A percentile compares a stretch with the other conserved stretches of the same genome.
phyloP scores from a whole-genome alignment of 805 yeast genomes.

The Cyberlindnera subsufficiens region DNA sequence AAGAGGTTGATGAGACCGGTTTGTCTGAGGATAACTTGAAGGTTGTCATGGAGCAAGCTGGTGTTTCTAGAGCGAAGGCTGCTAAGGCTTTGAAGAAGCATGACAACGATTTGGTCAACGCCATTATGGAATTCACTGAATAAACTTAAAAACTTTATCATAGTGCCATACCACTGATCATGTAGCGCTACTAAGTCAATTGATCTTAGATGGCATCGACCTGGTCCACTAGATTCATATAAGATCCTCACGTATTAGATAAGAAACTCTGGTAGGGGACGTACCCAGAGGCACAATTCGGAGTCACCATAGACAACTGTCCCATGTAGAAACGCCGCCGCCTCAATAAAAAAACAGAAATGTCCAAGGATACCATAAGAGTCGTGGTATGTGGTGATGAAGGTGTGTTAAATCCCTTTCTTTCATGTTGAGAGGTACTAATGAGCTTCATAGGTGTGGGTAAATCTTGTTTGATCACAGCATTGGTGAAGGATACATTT shows the following conservation, averaged over 20 bases:
- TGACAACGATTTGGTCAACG: slow-evolving; percentile 92
- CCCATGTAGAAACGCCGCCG: background rate
- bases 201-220: too few species aligned
- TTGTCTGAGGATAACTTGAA: slow-evolving; percentile 76
- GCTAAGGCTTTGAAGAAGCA: slow-evolving; percentile 83
- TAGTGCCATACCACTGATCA: background rate
- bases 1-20: slow-evolving; percentile 80
- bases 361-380: slow-evolving; percentile 52
- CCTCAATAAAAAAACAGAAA: slow-evolving; percentile 16
- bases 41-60: slow-evolving; percentile 87
- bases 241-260: too few species aligned
- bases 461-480: slow-evolving; percentile 70
- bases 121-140: slow-evolving; percentile 74
- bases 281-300: too few species aligned
- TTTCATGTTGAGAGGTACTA: background rate
- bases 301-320: too few species aligned
- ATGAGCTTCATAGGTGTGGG: slow-evolving; percentile 48
- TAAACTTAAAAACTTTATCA: slow-evolving; percentile 5
- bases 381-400: slow-evolving; percentile 95
- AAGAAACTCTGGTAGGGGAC: too few species aligned
- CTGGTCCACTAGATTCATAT: too few species aligned
- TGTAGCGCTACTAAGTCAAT: too few species aligned
- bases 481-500: slow-evolving; percentile 76
- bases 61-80: slow-evolving; percentile 84
- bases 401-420: slow-evolving; percentile 30